Evolutionary conservation across 2,329 filamentous ascomycete species (phyloP), one percentile per base, ranked within the genome.

Genomic region (Penicillium sp.): DNA sequence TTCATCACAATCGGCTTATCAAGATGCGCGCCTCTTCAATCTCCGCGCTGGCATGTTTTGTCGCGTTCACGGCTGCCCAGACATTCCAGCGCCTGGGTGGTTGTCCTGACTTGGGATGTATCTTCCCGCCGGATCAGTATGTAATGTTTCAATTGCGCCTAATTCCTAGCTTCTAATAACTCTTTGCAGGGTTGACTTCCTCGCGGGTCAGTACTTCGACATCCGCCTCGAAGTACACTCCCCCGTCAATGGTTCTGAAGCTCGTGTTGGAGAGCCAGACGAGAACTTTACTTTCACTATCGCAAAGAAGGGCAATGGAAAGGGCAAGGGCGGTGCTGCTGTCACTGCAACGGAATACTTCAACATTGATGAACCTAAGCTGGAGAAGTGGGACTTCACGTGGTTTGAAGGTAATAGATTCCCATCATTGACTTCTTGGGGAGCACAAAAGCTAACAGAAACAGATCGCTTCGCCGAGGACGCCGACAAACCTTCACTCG

Each of bases 161-260:
- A 9, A 6, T 6, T 10, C 13, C 6, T 31, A 15, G n/a, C 29
- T 17, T n/a, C 36, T 45, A 27, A 23, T 17, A 2, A 17, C 33
- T 57, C 35, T 55, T 27, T 41, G 12, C 7, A 83, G 81, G 77
- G 86, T 88, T 62, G 90, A 94, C 68, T 94, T 94, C 77, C 82
- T 96, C 1, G 87, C 90, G 6, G 90, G 90, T 13, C 90, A 94
- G 77, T 88, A 85, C 73, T 94, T 94, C 69, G 91, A 94, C 71
- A 87, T 96, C 61, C 87, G 90, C 59, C 83, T 93, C 59, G 90
- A 94, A 73, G 85, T 94, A 31, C 90, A 93, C 71, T 89, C 89
- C 10, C 90, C 90, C 6, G 81, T 88, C 70, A 94, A 94, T 74
- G 90, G 91, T 63, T 89, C 88, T 38, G 89, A 94, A 75, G 87